These are phyloP conservation scores for Ochetophila trinervis DNA, from an alignment of 306 rosid genomes.

Conservation along the genomic window DNA sequence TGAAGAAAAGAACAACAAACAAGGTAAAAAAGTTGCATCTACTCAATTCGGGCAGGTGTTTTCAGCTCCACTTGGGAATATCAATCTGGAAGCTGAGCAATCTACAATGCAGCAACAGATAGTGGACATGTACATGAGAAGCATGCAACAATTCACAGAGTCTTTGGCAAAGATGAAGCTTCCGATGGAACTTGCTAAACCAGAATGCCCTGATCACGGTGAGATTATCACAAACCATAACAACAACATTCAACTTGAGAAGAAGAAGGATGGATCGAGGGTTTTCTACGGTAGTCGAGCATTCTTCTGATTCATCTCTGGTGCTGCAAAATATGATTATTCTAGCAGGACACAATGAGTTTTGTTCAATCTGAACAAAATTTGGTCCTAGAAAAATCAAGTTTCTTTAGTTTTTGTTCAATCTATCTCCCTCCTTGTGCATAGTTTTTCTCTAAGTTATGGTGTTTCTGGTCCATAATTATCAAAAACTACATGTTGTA, in stretches of 20 bases:
- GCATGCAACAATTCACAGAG: conserved; percentile 86
- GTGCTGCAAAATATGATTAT: conserved; percentile 17
- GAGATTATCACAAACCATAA: conserved; percentile 46
- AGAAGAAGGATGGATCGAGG: conserved; percentile 72
- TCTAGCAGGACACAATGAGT: conserved; percentile 1
- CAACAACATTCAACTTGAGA: conserved; percentile 45
- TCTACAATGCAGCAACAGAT: conserved; percentile 83
- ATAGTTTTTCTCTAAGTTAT: background rate
- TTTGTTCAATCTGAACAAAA: conserved; percentile 18
- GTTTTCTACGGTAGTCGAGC: conserved; percentile 90
- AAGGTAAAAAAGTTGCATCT: conserved; percentile 21
- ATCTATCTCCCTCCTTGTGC: conserved; percentile 16
- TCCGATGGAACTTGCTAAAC: conserved; percentile 72
- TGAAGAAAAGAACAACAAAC: conserved; percentile 35
- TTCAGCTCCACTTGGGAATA: conserved; percentile 64
- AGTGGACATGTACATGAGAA: conserved; percentile 87
- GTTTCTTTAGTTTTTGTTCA: conserved; percentile 17
- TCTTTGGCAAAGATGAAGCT: conserved; percentile 88
- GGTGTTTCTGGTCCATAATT: conserved; percentile 1
- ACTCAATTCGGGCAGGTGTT: conserved; percentile 54
- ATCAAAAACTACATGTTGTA: background rate
- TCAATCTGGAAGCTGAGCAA: conserved; percentile 69
- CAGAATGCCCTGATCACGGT: conserved; percentile 32
- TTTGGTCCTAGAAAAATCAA: conserved; percentile 4
- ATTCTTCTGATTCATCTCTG: conserved; percentile 49